Evolutionary conservation across 495 filamentous ascomycete genomes (phyloP).

Genomic region (Penicillium canescens): DNA sequence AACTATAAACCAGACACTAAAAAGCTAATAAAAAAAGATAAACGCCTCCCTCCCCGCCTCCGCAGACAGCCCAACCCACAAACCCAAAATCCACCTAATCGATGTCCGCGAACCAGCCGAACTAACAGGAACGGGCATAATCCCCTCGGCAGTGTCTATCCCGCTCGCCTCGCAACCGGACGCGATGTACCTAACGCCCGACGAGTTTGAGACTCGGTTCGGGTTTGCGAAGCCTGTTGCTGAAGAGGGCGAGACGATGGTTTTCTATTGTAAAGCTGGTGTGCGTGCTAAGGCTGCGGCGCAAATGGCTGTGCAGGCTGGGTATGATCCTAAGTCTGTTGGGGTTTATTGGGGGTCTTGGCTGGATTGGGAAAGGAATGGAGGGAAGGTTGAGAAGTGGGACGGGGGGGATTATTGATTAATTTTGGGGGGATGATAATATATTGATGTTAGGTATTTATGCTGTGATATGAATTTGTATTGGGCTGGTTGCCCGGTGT

Average conservation of each 20-base stretch:
- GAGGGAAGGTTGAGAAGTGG: constrained; percentile 59
- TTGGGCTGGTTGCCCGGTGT: no score
- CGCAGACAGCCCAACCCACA: constrained; percentile 25
- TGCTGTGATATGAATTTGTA: neutral
- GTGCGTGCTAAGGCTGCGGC: constrained; percentile 83
- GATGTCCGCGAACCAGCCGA: constrained; percentile 90
- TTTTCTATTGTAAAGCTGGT: constrained; percentile 93
- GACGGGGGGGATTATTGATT: constrained; percentile 31
- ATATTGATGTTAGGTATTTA: neutral
- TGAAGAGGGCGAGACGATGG: constrained; percentile 41
- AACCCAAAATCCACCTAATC: constrained; percentile 36
- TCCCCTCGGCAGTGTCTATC: constrained; percentile 78
- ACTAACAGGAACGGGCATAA: constrained; percentile 64
- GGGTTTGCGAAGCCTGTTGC: constrained; percentile 45
- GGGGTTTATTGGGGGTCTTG: constrained; percentile 89
- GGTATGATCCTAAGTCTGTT: constrained; percentile 68
- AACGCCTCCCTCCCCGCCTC: constrained; percentile 36
- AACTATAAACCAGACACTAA: constrained; percentile 1
- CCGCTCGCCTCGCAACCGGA: constrained; percentile 77
- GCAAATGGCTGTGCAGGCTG: constrained; percentile 70
- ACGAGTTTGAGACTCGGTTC: constrained; percentile 68
- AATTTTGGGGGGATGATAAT: neutral
- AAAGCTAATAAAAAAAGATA: constrained; percentile 26
- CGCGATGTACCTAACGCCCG: constrained; percentile 66
- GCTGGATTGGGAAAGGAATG: constrained; percentile 79